Percentiles rank a stretch among this genome's conserved stretches.
phyloP scores from a whole-genome alignment of 805 yeast genomes.

The Starmerella roubikii region DNA sequence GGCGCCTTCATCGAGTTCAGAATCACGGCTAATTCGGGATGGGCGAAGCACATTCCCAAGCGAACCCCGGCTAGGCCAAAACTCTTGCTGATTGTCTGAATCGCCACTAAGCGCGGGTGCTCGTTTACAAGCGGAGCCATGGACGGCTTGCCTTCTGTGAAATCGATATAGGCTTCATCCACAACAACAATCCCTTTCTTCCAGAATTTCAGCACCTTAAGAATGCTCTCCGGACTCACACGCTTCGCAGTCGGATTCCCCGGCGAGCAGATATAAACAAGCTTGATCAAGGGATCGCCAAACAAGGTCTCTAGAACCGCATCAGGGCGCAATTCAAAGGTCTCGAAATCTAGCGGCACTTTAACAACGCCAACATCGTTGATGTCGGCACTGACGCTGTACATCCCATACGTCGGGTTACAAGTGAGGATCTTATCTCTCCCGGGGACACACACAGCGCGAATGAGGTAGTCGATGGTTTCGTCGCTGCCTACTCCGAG shows the following conservation, averaged over 20 bases:
- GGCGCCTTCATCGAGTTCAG: conserved; percentile 92
- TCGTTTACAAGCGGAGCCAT: conserved; percentile 64
- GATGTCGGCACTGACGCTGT: conserved; percentile 75
- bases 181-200: conserved; percentile 63
- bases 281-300: conserved; percentile 50
- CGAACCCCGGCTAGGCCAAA: conserved; percentile 95
- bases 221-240: conserved; percentile 38
- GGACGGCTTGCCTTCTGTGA: conserved; percentile 48
- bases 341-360: conserved; percentile 49
- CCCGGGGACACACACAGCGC: conserved; percentile 75
- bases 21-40: conserved; percentile 44
- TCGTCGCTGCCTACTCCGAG: conserved; percentile 98
- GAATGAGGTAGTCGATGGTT: conserved; percentile 73
- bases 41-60: conserved; percentile 66
- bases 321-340: conserved; percentile 47
- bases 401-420: conserved; percentile 98
- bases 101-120: conserved; percentile 69
- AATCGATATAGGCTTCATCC: conserved; percentile 94
- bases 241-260: conserved; percentile 88
- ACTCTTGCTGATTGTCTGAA: conserved; percentile 88
- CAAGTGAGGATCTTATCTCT: conserved; percentile 68
- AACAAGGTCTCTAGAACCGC: conserved; percentile 39
- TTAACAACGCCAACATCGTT: conserved; percentile 71
- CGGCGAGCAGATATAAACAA: conserved; percentile 81
- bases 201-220: conserved; percentile 39